Base-by-base conservation (phyloP, 2,329 filamentous ascomycete species). In the Keithomyces neogunnii region DNA sequence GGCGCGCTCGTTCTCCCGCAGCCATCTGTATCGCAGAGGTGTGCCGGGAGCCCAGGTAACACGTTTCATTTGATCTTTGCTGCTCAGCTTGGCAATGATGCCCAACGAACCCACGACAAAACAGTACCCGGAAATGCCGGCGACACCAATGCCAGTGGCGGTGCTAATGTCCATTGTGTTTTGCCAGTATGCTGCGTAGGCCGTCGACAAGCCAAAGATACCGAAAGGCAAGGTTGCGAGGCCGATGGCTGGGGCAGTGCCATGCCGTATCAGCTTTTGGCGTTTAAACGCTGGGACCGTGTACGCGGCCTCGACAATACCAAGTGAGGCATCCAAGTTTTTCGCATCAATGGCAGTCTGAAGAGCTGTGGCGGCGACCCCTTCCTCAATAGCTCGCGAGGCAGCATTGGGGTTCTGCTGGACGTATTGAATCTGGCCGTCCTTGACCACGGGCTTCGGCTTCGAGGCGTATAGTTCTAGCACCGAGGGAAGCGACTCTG, bases 41-140 rank as follows among this genome's bases (percentile, higher is more conserved):
- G 89, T 85, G 9, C 93, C 93, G 0, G 82, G 82, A 7, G 86
- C 77, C 93, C 93, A 99, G 2, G 89, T 91, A 4, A 97, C 89
- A 26, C 93, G 82, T 62, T 86, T 85, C 88, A 96, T 96, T 69
- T 97, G 90, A 66, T 97, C 91, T 68, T 96, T 96, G 54, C 85
- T 78, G 35, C 92, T 96, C 30, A 89, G 84, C 53, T 95, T 74
- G 7, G 92, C 89, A 38, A 97, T 82, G 42, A 93, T 72, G 3
- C 92, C 93, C 49, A 97, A 80, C 8, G 85, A 89, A 3, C 82
- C 84, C 4, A 90, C 90, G 56, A 89, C 88, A 26, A 82, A 79
- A 42, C 95, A 76, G 66, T 97, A 99, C 5, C 89, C 87, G 55
- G 92, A 72, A 47, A 93, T 86, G 10, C 88, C 91, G 0, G 80